A percentile compares a stretch with the other conserved stretches of the same genome.
Conservation (phyloP, 352 stramenopile species). For the Phytophthora megakarya region DNA sequence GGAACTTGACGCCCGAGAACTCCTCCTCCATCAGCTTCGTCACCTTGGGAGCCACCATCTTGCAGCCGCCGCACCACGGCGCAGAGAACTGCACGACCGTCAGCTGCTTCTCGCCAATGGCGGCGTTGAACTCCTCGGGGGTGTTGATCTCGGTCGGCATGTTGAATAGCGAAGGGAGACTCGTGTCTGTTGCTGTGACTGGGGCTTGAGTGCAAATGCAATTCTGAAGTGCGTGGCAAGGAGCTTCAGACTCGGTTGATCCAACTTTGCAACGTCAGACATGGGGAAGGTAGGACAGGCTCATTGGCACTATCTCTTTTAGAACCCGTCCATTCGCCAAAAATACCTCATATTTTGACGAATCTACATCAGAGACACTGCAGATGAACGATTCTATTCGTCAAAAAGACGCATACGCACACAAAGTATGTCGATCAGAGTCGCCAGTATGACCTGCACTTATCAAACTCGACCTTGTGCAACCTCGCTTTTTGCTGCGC, state of each 20-base stretch:
- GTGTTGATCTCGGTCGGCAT: constrained; percentile 53
- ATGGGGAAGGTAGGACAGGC: constrained; percentile 32
- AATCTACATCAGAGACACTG: neutral
- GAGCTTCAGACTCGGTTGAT: constrained; percentile 17
- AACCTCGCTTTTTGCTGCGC: neutral
- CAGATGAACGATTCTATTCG: neutral
- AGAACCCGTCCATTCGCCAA: constrained; percentile 1
- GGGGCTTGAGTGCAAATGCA: constrained; percentile 19
- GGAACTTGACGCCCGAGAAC: constrained; percentile 58
- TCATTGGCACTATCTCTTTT: constrained; percentile 17
- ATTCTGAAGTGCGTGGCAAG: constrained; percentile 31
- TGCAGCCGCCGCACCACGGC: constrained; percentile 80
- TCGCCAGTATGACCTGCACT: constrained; percentile 12
- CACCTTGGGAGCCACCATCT: constrained; percentile 69
- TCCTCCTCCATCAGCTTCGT: constrained; percentile 59
- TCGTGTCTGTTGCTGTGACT: neutral
- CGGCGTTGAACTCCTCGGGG: constrained; percentile 53
- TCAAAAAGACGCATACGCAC: neutral
- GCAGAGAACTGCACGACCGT: constrained; percentile 70
- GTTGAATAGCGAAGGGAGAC: neutral
- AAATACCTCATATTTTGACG: neutral
- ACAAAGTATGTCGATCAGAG: constrained; percentile 1
- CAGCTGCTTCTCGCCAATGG: constrained; percentile 53
- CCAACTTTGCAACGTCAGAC: constrained; percentile 27
- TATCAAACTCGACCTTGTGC: neutral